phyloP scores from a whole-genome alignment of 2,329 filamentous ascomycete species.

The Paracamarosporium sp. region DNA sequence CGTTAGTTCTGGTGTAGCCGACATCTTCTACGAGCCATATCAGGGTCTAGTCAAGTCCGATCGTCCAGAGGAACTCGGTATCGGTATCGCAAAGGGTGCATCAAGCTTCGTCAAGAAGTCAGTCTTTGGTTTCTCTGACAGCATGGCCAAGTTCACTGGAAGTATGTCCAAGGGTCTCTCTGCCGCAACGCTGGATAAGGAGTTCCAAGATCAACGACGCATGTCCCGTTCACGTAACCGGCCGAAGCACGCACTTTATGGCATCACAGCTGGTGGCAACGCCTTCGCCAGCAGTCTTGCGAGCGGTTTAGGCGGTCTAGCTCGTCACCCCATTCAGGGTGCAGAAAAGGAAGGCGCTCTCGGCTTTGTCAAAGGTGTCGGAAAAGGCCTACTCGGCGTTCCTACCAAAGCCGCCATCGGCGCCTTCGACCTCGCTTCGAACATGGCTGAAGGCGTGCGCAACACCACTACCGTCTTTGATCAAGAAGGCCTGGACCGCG shows the following conservation, averaged over 20 bases:
- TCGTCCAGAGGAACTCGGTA: constrained; percentile 89
- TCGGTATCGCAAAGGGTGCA: constrained; percentile 95
- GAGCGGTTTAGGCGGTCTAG: constrained; percentile 90
- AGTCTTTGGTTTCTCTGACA: constrained; percentile 96
- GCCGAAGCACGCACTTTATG: constrained; percentile 96
- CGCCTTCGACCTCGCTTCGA: constrained; percentile 94
- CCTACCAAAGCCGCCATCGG: constrained; percentile 97
- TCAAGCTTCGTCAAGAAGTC: constrained; percentile 99
- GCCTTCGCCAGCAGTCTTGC: constrained; percentile 92
- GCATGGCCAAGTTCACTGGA: constrained; percentile 96
- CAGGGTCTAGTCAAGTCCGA: constrained; percentile 97
- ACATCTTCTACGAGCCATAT: constrained; percentile 99
- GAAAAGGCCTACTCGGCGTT: constrained; percentile 92
- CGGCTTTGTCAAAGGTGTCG: constrained; percentile 97
- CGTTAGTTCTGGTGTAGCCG: constrained; percentile 93
- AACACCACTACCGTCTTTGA: constrained; percentile 99
- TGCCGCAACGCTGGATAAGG: constrained; percentile 94
- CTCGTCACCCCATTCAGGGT: constrained; percentile 91
- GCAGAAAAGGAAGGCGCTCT: constrained; percentile 93
- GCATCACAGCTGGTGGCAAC: constrained; percentile 93
- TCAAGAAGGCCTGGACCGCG: constrained; percentile 89
- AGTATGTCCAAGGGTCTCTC: constrained; percentile 96
- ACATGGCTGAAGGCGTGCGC: constrained; percentile 94
- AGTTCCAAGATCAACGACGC: constrained; percentile 94
- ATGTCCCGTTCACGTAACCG: constrained; percentile 93